These are phyloP conservation scores for Phytopythium oedochilum DNA, from an alignment of 352 stramenopile genomes.

Conservation along the genomic window DNA sequence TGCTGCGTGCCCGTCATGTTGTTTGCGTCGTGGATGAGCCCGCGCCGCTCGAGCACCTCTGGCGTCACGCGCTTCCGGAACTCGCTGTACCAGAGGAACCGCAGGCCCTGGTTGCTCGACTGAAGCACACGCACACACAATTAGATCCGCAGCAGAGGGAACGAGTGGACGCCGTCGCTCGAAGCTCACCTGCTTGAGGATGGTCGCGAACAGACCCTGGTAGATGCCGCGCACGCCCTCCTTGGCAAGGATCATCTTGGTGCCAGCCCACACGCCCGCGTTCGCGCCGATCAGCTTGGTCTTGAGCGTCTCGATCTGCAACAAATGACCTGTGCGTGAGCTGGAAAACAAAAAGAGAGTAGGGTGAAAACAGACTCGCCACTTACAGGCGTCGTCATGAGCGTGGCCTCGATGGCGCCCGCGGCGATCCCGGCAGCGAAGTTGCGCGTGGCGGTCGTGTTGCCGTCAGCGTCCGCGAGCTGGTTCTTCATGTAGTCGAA, in stretches of 20 bases:
- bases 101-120: constrained; percentile 94
- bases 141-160: not conserved
- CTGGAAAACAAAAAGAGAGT: constrained; percentile 1
- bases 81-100: constrained; percentile 98
- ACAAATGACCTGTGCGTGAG: not conserved
- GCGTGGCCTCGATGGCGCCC: constrained; percentile 87
- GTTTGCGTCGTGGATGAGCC: constrained; percentile 64
- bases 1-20: constrained; percentile 63
- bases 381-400: constrained; percentile 91
- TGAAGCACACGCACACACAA: constrained; percentile 9
- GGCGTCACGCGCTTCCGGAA: constrained; percentile 83
- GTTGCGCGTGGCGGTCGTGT: constrained; percentile 88
- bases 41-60: constrained; percentile 42
- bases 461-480: constrained; percentile 87
- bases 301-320: constrained; percentile 94
- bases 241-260: constrained; percentile 89
- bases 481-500: constrained; percentile 89
- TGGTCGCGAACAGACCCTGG: constrained; percentile 91
- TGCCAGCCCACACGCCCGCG: constrained; percentile 85
- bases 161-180: too few relatives aligned
- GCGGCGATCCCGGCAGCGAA: constrained; percentile 92
- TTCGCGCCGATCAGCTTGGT: constrained; percentile 98
- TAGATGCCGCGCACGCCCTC: constrained; percentile 92
- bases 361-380: not conserved
- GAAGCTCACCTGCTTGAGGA: constrained; percentile 88